A percentile compares a stretch with the other conserved stretches of the same genome.
Conservation (phyloP, 2,329 filamentous ascomycete species). For the Neofusicoccum kwambonambiense region DNA sequence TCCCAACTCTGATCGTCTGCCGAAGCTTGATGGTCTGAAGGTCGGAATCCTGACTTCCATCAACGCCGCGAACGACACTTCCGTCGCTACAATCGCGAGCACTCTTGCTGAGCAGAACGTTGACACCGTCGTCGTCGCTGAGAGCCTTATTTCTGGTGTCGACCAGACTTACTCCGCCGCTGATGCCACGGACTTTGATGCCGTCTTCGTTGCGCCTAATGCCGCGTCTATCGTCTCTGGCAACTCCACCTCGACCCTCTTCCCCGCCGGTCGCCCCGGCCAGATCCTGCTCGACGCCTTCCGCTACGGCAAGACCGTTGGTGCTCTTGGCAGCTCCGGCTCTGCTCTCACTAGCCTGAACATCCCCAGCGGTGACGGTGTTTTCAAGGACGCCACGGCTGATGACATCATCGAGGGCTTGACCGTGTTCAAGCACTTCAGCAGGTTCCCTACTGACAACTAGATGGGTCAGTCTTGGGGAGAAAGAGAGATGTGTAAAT, state of each 20-base stretch:
- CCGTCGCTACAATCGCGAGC: conserved; percentile 54
- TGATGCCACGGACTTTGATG: conserved; percentile 63
- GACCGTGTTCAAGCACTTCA: conserved; percentile 63
- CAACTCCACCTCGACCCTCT: conserved; percentile 48
- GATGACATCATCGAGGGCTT: conserved; percentile 52
- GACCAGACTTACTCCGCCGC: conserved; percentile 65
- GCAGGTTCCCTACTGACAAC: conserved; percentile 60
- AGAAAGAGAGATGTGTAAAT: neutral
- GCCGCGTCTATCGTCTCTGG: conserved; percentile 53
- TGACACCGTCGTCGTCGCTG: conserved; percentile 59
- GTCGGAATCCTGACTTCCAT: conserved; percentile 62
- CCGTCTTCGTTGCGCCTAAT: conserved; percentile 59
- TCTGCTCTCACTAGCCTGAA: conserved; percentile 44
- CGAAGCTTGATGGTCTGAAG: conserved; percentile 61
- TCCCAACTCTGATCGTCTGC: conserved; percentile 58
- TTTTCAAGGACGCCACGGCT: conserved; percentile 37
- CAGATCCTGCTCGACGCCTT: conserved; percentile 64
- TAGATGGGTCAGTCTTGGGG: neutral
- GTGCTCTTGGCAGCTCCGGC: conserved; percentile 52
- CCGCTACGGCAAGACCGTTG: conserved; percentile 69
- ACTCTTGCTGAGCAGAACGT: conserved; percentile 54
- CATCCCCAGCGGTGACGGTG: conserved; percentile 38
- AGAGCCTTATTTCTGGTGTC: conserved; percentile 54
- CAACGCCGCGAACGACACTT: conserved; percentile 44
- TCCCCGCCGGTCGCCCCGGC: conserved; percentile 61